Evolutionary conservation across 192 early-diverging fungal genomes (phyloP).

Genomic region (Podila epicladia): DNA sequence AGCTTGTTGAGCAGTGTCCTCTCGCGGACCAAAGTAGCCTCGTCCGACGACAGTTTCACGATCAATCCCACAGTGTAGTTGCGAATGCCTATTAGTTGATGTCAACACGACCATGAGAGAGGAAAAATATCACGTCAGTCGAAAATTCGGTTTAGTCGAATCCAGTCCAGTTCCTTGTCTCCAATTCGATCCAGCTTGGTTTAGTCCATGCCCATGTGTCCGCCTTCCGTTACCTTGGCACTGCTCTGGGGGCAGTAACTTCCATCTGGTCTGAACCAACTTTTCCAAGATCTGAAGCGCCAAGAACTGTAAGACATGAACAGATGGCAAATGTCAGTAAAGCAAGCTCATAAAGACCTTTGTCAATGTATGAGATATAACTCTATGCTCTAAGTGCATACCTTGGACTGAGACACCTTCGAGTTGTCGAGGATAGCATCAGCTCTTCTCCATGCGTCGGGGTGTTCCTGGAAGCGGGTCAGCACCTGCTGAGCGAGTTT

Average conservation of each 20-base stretch:
- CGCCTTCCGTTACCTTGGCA: conserved; percentile 69
- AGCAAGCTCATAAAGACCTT: background rate
- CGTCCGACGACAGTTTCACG: conserved; percentile 90
- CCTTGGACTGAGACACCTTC: conserved; percentile 84
- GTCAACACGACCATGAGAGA: background rate
- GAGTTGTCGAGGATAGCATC: conserved; percentile 92
- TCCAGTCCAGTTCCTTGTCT: no score
- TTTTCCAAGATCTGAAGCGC: conserved; percentile 94
- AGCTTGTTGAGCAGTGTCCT: conserved; percentile 89
- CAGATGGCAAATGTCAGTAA: background rate
- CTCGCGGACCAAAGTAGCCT: conserved; percentile 78
- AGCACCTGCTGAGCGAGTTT: conserved; percentile 86
- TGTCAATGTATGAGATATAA: background rate
- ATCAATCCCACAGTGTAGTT: conserved; percentile 95
- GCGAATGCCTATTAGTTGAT: conserved; percentile 77
- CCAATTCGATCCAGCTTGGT: background rate
- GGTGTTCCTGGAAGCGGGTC: conserved; percentile 94
- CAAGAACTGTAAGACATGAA: conserved; percentile 71
- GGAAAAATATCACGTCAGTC: conserved; percentile 7
- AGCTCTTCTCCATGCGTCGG: conserved; percentile 94
- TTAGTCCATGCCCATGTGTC: background rate
- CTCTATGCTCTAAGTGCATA: conserved; percentile 33
- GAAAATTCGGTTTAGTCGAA: no score
- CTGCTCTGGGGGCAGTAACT: conserved; percentile 86
- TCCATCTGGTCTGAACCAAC: conserved; percentile 98